A percentile compares a stretch with the other conserved stretches of the same genome.
Conservation (phyloP, 306 rosid species). For the Fragaria vesca region DNA sequence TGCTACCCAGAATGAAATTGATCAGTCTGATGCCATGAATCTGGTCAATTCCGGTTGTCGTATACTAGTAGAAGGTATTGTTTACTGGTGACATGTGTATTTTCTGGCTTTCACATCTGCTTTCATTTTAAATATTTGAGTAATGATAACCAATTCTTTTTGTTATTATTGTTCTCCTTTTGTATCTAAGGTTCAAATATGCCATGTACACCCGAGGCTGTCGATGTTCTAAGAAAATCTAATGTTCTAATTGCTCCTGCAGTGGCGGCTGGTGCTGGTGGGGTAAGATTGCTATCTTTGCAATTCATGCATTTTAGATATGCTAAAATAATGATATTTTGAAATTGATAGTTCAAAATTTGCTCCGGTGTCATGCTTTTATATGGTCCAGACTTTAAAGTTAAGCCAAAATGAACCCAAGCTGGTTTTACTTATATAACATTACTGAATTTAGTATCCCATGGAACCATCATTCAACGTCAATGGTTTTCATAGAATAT, state of each 20-base stretch:
- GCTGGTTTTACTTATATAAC: slow-evolving; percentile 1
- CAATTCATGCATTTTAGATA: slow-evolving; percentile 18
- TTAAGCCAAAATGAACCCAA: slow-evolving; percentile 1
- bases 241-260: slow-evolving; percentile 93
- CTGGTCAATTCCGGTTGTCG: slow-evolving; percentile 91
- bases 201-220: slow-evolving; percentile 93
- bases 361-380: neutral
- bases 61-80: slow-evolving; percentile 85
- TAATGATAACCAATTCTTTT: slow-evolving; percentile 11
- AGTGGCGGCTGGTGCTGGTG: slow-evolving; percentile 99
- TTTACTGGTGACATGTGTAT: slow-evolving; percentile 10
- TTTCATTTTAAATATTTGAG: slow-evolving; percentile 8
- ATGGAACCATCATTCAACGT: neutral
- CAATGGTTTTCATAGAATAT: neutral
- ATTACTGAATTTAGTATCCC: neutral
- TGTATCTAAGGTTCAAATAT: slow-evolving; percentile 84
- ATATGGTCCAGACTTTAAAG: neutral
- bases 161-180: neutral
- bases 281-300: slow-evolving; percentile 60
- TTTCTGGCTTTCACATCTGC: neutral
- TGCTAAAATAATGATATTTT: slow-evolving; percentile 4
- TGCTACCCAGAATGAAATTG: slow-evolving; percentile 93
- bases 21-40: slow-evolving; percentile 85
- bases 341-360: neutral
- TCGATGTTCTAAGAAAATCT: slow-evolving; percentile 85